Base-by-base conservation (phyloP, 2,329 filamentous ascomycete genomes). In the Diplocarpon rosae region DNA sequence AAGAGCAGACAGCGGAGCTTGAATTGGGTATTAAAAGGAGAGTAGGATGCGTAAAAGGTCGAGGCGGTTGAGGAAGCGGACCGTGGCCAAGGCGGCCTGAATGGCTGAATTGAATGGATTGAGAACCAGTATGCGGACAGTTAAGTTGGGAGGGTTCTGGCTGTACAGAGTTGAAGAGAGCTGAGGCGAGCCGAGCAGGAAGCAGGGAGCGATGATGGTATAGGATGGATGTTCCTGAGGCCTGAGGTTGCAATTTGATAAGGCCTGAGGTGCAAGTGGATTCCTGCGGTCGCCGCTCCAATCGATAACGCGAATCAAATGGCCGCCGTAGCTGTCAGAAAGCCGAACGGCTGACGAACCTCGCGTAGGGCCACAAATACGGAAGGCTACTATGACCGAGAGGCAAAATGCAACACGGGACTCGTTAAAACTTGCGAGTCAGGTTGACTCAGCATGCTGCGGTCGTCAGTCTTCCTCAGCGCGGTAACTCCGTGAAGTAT, bases 211-310 rank as follows among this genome's bases (percentile, higher is more conserved):
- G 40, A 42, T 38, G 36, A 33, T 28, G 27, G 20, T 27, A 13
- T 28, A 32, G 10, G 39, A 37, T 42, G 42, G 42, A 46, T 8
- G 46, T 48, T 48, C 42, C 46, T 48, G 46, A n/a, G n/a, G 42
- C 42, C 42, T 34, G 39, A 36, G 28, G 45, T 16, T 6, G 34
- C 24, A 30, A 8, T 17, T 10, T n/a, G 17, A n/a, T 12, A n/a
- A n/a, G 17, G 11, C 10, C 13, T 5, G 36, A n/a, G 20, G 36
- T 37, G 17, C 17, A n/a, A 24, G 11, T 29, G 20, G 36, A 13
- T 13, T 8, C n/a, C 10, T 24, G 36, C 17, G 37, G 38, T 24
- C 20, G 24, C 28, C 32, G 16, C 15, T 36, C 20, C 33, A 32
- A 42, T 42, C 13, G 43, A 24, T 17, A 27, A 20, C 15, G 24